A percentile compares a stretch with the other conserved stretches of the same genome.
These are phyloP conservation scores for Acer saccharum DNA, from an alignment of 345 rosid species.

Conservation along the genomic window DNA sequence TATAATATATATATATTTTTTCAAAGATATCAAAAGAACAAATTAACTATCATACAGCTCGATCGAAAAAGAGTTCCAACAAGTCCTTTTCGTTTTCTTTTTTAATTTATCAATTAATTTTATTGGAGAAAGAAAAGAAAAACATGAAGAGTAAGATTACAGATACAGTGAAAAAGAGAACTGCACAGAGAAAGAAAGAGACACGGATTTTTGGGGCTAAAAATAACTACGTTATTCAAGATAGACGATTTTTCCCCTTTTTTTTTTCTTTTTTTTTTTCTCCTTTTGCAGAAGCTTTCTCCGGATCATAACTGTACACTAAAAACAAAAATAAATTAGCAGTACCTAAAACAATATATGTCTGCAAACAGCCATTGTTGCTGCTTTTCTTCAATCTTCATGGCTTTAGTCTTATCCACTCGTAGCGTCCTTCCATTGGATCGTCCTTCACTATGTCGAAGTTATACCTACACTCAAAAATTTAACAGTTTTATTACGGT, in stretches of 20 bases:
- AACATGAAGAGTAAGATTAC: neutral
- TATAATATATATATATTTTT: too few species aligned
- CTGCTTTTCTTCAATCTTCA: conserved; percentile 23
- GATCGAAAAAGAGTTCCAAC: neutral
- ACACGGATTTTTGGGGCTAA: neutral
- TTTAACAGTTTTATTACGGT: neutral
- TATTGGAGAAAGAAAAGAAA: neutral
- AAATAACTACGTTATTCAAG: neutral
- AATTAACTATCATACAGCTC: too few species aligned
- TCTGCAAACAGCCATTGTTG: neutral
- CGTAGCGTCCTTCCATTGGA: conserved; percentile 75
- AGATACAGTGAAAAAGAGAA: neutral
- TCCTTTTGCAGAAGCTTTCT: conserved; percentile 10
- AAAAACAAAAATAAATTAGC: conserved; percentile 1
- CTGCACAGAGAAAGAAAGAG: neutral
- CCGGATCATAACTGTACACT: conserved; percentile 25
- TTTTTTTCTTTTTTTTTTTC: neutral
- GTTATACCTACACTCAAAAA: conserved; percentile 51
- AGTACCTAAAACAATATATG: conserved; percentile 26
- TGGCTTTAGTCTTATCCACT: conserved; percentile 57
- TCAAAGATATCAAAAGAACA: too few species aligned
- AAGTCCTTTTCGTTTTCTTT: neutral
- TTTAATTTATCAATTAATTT: neutral
- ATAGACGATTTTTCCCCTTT: neutral
- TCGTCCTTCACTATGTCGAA: conserved; percentile 61